Conservation (phyloP, 148 eudicot species). For the Spergularia marina region DNA sequence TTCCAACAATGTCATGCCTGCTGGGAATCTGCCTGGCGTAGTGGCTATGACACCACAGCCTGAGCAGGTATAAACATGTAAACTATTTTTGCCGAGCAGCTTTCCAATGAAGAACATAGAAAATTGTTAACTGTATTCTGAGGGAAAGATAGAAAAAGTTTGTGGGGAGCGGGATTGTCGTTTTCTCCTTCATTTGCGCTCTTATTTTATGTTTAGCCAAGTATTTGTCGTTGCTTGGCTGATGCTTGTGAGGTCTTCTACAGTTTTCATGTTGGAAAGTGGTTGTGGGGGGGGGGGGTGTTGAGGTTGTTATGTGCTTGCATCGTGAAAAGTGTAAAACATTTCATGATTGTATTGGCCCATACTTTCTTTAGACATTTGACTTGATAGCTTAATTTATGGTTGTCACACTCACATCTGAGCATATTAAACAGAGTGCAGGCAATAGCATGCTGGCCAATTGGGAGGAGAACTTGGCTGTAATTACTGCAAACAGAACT, state of each 20-base stretch:
- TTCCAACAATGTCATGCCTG: constrained; percentile 22
- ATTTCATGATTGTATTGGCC: neutral
- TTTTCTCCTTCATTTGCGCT: neutral
- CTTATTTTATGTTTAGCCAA: neutral
- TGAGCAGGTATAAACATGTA: constrained; percentile 35
- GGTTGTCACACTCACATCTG: constrained; percentile 11
- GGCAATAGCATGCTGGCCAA: constrained; percentile 69
- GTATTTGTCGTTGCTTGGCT: neutral
- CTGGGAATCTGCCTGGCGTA: constrained; percentile 25
- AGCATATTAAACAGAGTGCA: constrained; percentile 43
- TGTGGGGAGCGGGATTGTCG: neutral
- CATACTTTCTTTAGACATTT: neutral
- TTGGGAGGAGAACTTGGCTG: constrained; percentile 98
- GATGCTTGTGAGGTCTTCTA: neutral
- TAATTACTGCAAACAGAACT: constrained; percentile 88
- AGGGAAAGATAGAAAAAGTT: neutral
- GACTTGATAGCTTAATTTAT: neutral
- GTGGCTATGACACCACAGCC: constrained; percentile 27
- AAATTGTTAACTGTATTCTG: constrained; percentile 1
- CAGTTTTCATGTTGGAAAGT: neutral
- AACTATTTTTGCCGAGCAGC: neutral
- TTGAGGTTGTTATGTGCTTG: no score
- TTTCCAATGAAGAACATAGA: neutral
- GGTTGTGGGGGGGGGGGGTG: neutral
- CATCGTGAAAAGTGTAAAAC: neutral